Evolutionary conservation across 2,329 filamentous ascomycete species (phyloP), one percentile per base, ranked within the genome.

Genomic region (Fusarium temperatum): DNA sequence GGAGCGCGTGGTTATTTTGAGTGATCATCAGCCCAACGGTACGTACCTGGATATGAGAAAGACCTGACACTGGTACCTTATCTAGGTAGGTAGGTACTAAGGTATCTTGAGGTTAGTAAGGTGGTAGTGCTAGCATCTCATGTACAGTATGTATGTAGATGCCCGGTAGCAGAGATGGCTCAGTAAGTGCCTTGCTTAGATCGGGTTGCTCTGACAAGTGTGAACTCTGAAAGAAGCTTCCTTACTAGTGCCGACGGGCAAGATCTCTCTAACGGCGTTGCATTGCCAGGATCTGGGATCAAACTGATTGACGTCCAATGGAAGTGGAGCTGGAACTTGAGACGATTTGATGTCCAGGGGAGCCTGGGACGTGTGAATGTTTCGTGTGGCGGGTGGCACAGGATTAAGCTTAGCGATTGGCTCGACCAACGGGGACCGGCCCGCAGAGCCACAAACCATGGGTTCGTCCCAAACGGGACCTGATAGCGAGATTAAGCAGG

Each of bases 401-500:
- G 3, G 32, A 36, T 41, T 57, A 38, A 53, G 35, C 38, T 48
- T 53, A 30, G 72, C 22, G 70, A 61, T 73, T 30, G 42, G 68
- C 70, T 66, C 61, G 39, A 53, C 48, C 24, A 32, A 48, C 42
- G 64, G 56, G 38, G 38, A 28, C 53, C 75, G 75, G 75, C 62
- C 73, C 75, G 75, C 39, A 50, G 35, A 62, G 48, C 56, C 63
- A 59, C 45, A 55, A 57, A 58, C 56, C 58, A 67, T 54, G 57
- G 47, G 42, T 60, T 64, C 50, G 30, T 53, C 62, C 55, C 44
- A 59, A 70, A 62, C 55, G 30, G 44, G 51, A 59, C 42, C 53
- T 41, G 54, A 60, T 70, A 71, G 67, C 64, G 75, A 78, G 60
- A 78, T 77, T 77, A 65, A 57, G 53, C 73, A 69, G 73, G 70